Evolutionary conservation across 257 asterid species (phyloP).

Genomic region (Ilex aquifolium): DNA sequence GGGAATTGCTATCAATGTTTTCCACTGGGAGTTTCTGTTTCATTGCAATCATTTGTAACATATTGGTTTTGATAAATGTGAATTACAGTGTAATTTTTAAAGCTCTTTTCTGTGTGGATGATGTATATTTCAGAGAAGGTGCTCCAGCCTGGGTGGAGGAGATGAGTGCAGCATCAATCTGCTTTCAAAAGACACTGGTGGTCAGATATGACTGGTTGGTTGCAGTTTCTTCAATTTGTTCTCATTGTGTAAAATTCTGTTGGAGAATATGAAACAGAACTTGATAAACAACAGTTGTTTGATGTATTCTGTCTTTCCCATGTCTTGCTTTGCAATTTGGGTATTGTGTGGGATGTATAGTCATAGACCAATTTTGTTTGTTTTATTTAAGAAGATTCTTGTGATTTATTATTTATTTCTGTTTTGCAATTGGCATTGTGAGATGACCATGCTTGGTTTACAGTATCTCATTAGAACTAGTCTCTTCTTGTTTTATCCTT

Average conservation of each 20-base stretch:
- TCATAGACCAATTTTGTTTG: not conserved
- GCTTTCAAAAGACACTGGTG: not conserved
- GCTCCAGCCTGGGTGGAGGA: conserved; percentile 1
- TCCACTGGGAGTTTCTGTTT: not conserved
- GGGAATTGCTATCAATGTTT: not conserved
- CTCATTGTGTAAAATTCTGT: not conserved
- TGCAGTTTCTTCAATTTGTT: not conserved
- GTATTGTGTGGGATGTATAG: not conserved
- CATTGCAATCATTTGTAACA: not conserved
- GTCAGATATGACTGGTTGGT: not conserved
- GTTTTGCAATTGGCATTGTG: no score
- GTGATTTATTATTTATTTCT: no score
- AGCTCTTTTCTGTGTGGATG: not conserved
- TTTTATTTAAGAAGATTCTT: no score
- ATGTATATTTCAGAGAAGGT: not conserved
- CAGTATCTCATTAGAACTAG: no score
- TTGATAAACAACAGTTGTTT: not conserved
- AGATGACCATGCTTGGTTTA: no score
- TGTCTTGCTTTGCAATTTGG: no score
- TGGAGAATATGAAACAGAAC: not conserved
- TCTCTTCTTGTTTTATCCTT: no score
- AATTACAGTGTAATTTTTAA: no score
- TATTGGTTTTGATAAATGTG: not conserved
- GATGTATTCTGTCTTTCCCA: no score
- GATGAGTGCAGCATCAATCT: not conserved